Base-by-base conservation (phyloP, 495 filamentous ascomycete genomes). In the Aspergillus kassunensis region DNA sequence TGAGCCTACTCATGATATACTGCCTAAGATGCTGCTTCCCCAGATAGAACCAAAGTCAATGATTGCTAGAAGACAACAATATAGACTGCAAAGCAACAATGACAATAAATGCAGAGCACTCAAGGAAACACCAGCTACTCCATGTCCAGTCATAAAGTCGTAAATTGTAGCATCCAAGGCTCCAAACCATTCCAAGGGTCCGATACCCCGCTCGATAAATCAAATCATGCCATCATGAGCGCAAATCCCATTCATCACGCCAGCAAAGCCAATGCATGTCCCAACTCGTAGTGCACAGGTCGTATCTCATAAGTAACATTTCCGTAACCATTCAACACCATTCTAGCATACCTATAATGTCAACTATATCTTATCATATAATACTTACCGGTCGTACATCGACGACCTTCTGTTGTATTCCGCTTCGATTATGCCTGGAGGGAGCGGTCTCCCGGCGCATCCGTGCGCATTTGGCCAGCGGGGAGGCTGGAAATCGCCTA, bases 361-460 rank as follows among this genome's bases (percentile, higher is more conserved):
- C 44, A 36, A 9, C 23, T 25, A 25, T 25, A 48, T 30, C 41
- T 16, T 30, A 16, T 10, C 5, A 15, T 44, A 3, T 44, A 4
- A 36, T 36, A 36, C 24, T 49, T 24, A 57, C 23, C 54, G 54
- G 19, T 57, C 54, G 25, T 57, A 57, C 54, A 57, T 57, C 3
- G 53, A 37, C 23, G 54, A 30, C 11, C 49, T 47, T 41, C 54
- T 42, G 35, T 29, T 23, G 31, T 52, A 52, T 39, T 57, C 54
- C 21, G 45, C 50, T 35, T 57, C 54, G 3, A 47, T 21, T n/a
- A 57, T 44, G 30, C 49, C 49, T 15, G 39, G 27, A 10, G 34
- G 54, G 19, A 47, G 29, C 3, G 46, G 46, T 19, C 54, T 33
- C 5, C 35, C 27, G 25, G 16, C 36, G 18, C 25, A 19, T 11